Conservation (phyloP, 331 rosid genomes). For the Pyracantha coccinea region DNA sequence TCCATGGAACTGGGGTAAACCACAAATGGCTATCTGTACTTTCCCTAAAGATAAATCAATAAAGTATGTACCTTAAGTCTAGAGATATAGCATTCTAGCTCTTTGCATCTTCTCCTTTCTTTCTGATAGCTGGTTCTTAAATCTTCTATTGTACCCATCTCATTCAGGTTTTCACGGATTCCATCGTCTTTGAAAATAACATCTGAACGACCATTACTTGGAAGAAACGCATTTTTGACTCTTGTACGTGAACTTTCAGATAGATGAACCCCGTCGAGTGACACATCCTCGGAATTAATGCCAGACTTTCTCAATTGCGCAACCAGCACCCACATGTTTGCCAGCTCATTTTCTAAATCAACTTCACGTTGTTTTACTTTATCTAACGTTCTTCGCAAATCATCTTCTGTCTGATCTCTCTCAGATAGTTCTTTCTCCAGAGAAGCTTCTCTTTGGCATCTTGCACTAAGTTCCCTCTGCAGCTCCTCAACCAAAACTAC, state of each 20-base stretch:
- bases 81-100: slow-evolving; percentile 51
- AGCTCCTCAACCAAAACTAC: slow-evolving; percentile 42
- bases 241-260: slow-evolving; percentile 26
- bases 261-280: slow-evolving; percentile 29
- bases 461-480: slow-evolving; percentile 56
- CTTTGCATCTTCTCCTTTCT: slow-evolving; percentile 67
- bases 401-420: slow-evolving; percentile 54
- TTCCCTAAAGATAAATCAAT: neutral
- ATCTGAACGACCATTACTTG: slow-evolving; percentile 26
- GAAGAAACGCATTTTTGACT: slow-evolving; percentile 22
- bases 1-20: neutral
- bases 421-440: slow-evolving; percentile 43
- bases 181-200: slow-evolving; percentile 34
- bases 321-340: slow-evolving; percentile 51
- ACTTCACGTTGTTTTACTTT: slow-evolving; percentile 53
- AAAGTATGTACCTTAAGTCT: slow-evolving; percentile 52
- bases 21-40: neutral
- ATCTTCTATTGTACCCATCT: slow-evolving; percentile 37
- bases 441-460: slow-evolving; percentile 61
- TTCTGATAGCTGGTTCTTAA: slow-evolving; percentile 48
- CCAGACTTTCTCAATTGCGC: slow-evolving; percentile 45
- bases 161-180: slow-evolving; percentile 19
- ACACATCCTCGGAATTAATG: slow-evolving; percentile 30
- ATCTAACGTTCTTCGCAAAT: slow-evolving; percentile 46
- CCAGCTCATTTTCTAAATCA: slow-evolving; percentile 69